Conservation (phyloP, 1,139 yeast genomes). For the Candida pseudocylindracea region DNA sequence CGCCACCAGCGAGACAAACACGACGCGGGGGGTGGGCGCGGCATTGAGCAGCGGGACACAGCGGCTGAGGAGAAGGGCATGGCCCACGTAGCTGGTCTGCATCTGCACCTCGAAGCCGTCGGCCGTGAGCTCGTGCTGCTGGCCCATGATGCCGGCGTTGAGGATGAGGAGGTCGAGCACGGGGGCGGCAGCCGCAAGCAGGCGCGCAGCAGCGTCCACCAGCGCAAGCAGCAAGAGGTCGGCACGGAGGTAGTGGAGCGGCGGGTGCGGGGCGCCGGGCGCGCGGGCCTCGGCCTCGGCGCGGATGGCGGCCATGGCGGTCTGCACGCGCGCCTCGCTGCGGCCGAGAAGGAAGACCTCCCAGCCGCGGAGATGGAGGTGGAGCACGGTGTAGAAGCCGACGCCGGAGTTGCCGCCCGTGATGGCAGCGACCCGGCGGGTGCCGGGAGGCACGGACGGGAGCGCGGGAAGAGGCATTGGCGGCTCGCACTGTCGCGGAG, state of each 20-base stretch:
- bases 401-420: slow-evolving; percentile 72
- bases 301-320: slow-evolving; percentile 31
- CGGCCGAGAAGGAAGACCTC: slow-evolving; percentile 56
- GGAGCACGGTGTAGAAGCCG: slow-evolving; percentile 59
- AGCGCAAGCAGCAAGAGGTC: slow-evolving; percentile 39
- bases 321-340: slow-evolving; percentile 25
- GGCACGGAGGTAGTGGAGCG: slow-evolving; percentile 27
- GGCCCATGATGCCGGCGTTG: slow-evolving; percentile 71
- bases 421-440: slow-evolving; percentile 37
- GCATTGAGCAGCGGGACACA: slow-evolving; percentile 20
- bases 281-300: slow-evolving; percentile 22
- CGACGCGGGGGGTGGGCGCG: slow-evolving; percentile 27
- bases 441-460: slow-evolving; percentile 12
- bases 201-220: slow-evolving; percentile 31
- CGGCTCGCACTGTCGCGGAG: too few relatives aligned
- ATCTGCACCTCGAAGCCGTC: slow-evolving; percentile 67
- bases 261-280: slow-evolving; percentile 20
- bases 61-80: slow-evolving; percentile 44
- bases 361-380: slow-evolving; percentile 61
- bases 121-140: slow-evolving; percentile 37
- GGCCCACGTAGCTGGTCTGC: slow-evolving; percentile 63
- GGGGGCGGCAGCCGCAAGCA: slow-evolving; percentile 24
- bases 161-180: slow-evolving; percentile 41
- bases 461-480: background rate
- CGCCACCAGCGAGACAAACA: slow-evolving; percentile 49